phyloP scores from a whole-genome alignment of 2,329 filamentous ascomycete genomes.

The Gyromitra esculenta region DNA sequence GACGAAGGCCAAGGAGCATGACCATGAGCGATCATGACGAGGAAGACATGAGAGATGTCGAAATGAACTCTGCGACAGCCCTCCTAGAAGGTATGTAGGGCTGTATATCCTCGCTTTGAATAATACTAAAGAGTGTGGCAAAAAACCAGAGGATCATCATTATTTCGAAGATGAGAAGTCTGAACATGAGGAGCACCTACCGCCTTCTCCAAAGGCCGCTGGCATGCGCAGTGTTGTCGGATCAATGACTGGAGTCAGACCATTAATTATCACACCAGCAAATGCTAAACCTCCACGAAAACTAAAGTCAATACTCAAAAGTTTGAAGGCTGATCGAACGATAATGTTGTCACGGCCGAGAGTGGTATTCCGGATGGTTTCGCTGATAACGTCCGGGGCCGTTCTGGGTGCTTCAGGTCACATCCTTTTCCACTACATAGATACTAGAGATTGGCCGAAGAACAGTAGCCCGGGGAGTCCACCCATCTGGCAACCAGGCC shows the following conservation, averaged over 20 bases:
- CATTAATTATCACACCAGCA: constrained; percentile 10
- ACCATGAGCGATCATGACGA: constrained; percentile 46
- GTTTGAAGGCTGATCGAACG: constrained; percentile 39
- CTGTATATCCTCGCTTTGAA: background rate
- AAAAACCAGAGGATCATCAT: constrained; percentile 28
- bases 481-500: background rate
- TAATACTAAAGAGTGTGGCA: constrained; percentile 10
- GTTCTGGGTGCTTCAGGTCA: constrained; percentile 38
- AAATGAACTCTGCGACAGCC: constrained; percentile 34
- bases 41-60: constrained; percentile 47
- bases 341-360: constrained; percentile 44
- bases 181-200: background rate
- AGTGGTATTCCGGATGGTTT: constrained; percentile 49
- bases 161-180: constrained; percentile 40
- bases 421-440: constrained; percentile 48
- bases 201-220: constrained; percentile 5
- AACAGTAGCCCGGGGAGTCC: background rate
- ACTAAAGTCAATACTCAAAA: constrained; percentile 45
- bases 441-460: background rate
- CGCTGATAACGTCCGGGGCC: constrained; percentile 49
- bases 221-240: background rate
- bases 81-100: constrained; percentile 39
- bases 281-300: constrained; percentile 9
- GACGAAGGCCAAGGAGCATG: constrained; percentile 38
- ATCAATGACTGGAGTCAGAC: constrained; percentile 30